Evolutionary conservation across 2,329 filamentous ascomycete genomes (phyloP).

Genomic region (Delphinella strobiligena): DNA sequence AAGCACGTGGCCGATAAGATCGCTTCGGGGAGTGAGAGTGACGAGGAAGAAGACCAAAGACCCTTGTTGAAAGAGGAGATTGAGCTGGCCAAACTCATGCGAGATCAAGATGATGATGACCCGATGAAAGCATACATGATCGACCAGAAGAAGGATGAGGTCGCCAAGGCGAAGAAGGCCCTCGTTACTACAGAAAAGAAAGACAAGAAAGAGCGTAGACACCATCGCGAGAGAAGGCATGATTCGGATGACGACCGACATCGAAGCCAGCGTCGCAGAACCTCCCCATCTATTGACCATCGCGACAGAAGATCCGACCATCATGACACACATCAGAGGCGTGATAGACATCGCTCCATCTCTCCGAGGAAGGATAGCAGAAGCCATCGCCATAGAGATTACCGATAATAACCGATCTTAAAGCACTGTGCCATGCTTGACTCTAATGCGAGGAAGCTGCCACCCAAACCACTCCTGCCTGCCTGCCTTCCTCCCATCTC

Average conservation of each 20-base stretch:
- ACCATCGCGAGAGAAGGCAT: conserved; percentile 11
- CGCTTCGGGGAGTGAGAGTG: conserved; percentile 29
- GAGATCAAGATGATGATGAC: conserved; percentile 75
- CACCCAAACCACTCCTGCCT: too few relatives aligned
- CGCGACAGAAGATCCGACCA: conserved; percentile 3
- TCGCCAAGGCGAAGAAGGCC: conserved; percentile 53
- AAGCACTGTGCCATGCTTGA: too few relatives aligned
- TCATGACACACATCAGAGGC: conserved; percentile 2
- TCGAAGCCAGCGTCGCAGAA: conserved; percentile 8
- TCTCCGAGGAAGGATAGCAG: conserved; percentile 2
- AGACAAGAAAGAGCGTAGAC: conserved; percentile 26
- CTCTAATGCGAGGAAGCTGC: too few relatives aligned
- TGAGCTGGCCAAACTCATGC: conserved; percentile 63
- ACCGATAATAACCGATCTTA: background rate
- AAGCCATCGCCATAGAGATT: background rate
- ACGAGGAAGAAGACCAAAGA: conserved; percentile 33
- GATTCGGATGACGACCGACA: too few relatives aligned
- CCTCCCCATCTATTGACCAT: conserved; percentile 8
- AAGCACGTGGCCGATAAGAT: conserved; percentile 23
- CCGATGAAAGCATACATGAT: conserved; percentile 92
- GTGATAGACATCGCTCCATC: conserved; percentile 1
- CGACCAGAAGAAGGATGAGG: conserved; percentile 81
- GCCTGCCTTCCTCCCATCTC: too few relatives aligned
- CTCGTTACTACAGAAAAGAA: conserved; percentile 40
- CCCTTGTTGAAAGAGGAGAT: conserved; percentile 68